These are phyloP conservation scores for Gossypioides kirkii DNA, from an alignment of 345 rosid genomes.

Conservation along the genomic window DNA sequence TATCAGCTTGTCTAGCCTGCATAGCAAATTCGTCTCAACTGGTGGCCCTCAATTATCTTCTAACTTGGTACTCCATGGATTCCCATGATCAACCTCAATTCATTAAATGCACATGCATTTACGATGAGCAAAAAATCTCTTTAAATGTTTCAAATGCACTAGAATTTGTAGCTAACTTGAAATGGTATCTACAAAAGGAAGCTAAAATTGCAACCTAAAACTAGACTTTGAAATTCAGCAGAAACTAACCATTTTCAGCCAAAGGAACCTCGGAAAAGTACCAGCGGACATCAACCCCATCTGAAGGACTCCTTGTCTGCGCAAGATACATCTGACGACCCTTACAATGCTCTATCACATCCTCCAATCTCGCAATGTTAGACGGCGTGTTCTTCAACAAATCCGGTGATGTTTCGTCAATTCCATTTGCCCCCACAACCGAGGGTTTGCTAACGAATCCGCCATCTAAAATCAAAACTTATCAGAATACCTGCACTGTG, in stretches of 20 bases:
- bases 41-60: neutral
- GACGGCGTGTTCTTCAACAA: constrained; percentile 86
- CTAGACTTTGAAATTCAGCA: neutral
- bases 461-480: constrained; percentile 36
- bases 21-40: neutral
- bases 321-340: constrained; percentile 88
- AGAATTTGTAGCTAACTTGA: neutral
- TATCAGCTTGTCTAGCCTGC: neutral
- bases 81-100: neutral
- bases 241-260: constrained; percentile 60
- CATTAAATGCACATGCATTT: neutral
- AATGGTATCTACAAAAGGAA: neutral
- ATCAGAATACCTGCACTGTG: neutral
- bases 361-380: constrained; percentile 87
- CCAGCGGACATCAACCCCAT: constrained; percentile 92
- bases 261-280: constrained; percentile 83
- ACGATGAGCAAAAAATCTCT: neutral
- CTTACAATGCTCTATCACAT: constrained; percentile 64
- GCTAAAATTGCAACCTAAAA: neutral
- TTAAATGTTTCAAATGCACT: neutral
- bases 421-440: constrained; percentile 18
- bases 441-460: constrained; percentile 29
- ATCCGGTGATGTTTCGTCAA: constrained; percentile 58
- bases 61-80: neutral
- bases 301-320: constrained; percentile 78